Base-by-base conservation (phyloP, 495 filamentous ascomycete genomes). In the Hypoxylon fragiforme region DNA sequence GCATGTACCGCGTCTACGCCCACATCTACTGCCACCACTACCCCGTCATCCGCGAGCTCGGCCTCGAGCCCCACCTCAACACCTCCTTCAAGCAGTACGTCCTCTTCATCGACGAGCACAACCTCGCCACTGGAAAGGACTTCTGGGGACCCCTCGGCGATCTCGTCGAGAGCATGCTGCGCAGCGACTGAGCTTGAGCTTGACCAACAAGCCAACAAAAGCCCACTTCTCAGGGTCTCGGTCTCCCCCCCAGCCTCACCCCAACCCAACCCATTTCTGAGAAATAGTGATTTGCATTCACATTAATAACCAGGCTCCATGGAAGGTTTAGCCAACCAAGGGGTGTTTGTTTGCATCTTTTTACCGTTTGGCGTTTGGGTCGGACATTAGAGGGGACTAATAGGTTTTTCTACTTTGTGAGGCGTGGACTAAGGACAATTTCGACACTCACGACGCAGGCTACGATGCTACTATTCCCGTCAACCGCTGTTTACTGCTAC, bases 21-120 rank as follows among this genome's bases (percentile, higher is more conserved):
- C 94, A 98, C 72, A 96, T 98, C 63, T 98, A 98, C 81, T 98
- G 94, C 80, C 94, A 98, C 71, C 94, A 98, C 75, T 98, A 98
- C 73, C 91, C 91, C 12, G 94, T 98, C 36, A 86, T 98, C 43
- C 86, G 95, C 22, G 91, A 96, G 59, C 83, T 98, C 20, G 94
- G 94, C 21, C 81, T 98, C 48, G 94, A 98, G 73, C 91, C 94
- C 26, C 94, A 98, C 73, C 83, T 98, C 62, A 98, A 98, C 74
- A 98, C 94, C 38, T 94, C 89, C 76, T 98, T 98, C 83, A 98
- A 98, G 80, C 94, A 98, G 69, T 98, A 97, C 66, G 94, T 96
- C 45, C 80, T 97, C 36, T 97, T 97, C 75, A 90, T 97, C 58
- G 88, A 97, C 66, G 91, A 96, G 78, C 91, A 95, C 72, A 83